Conservation (phyloP, 176 grass and related monocot genomes). For the Eleusine indica region DNA sequence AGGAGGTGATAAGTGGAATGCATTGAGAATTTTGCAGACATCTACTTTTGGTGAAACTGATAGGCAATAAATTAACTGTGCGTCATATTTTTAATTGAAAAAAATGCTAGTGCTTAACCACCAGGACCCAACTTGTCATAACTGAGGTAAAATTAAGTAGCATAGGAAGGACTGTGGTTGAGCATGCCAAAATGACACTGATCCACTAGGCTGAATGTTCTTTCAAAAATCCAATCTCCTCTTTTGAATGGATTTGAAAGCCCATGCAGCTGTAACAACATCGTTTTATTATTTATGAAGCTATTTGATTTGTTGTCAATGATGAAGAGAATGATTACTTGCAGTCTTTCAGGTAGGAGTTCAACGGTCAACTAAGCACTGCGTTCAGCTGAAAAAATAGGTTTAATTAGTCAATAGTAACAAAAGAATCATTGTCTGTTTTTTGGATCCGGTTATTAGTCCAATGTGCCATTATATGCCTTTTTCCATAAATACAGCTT, state of each 20-base stretch:
- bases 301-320: background rate
- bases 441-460: background rate
- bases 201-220: background rate
- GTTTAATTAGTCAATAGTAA: background rate
- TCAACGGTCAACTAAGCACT: background rate
- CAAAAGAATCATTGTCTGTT: background rate
- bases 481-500: background rate
- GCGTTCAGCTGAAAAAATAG: background rate
- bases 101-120: constrained; percentile 64
- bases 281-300: background rate
- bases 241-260: background rate
- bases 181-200: background rate
- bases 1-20: constrained; percentile 55
- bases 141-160: constrained; percentile 42
- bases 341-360: background rate
- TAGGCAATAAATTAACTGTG: constrained; percentile 45
- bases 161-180: constrained; percentile 40
- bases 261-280: too few species aligned
- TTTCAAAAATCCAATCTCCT: background rate
- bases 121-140: constrained; percentile 52
- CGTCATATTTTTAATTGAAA: constrained; percentile 50
- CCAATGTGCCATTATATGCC: background rate
- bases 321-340: background rate
- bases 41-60: constrained; percentile 48
- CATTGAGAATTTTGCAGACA: constrained; percentile 37